Base-by-base conservation (phyloP, 805 yeast species). In the Candida nemodendra region DNA sequence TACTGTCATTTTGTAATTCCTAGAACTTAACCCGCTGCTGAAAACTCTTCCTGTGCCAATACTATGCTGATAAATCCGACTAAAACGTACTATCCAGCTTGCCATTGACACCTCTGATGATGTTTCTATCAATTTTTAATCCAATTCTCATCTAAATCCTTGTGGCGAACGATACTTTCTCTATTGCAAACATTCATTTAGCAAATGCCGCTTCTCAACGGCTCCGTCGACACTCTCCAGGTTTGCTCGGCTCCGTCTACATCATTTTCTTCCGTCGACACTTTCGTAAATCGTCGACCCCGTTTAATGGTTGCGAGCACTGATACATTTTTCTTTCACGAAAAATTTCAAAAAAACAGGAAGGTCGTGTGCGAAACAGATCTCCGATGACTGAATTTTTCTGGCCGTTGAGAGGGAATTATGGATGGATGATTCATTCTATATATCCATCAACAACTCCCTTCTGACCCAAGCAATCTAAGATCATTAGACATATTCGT, bases 1-100 rank as follows among this genome's bases (percentile, higher is more conserved):
- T 27, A 47, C 41, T 15, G 59, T 44, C 59, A 54, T 50, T 21
- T 38, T 51, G 26, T 26, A 16, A 22, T 16, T 29, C 19, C 15
- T 8, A 8, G n/a, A 26, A 9, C 16, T 26, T 14, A 9, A 26
- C 11, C 12, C 12, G 25, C 25, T 8, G 29, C 8, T 26, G 16
- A n/a, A 14, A 26, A 26, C 29, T 7, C 8, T 14, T 13, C 9
- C n/a, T n/a, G n/a, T n/a, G 29, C 29, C 8, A 26, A 8, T 26
- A 8, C 16, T 14, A 26, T 8, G 7, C 29, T n/a, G 16, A 18
- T 19, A 27, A 26, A 27, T 21, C 24, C 11, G 24, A 21, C 11
- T 7, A n/a, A n/a, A n/a, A n/a, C n/a, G n/a, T n/a, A n/a, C n/a
- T n/a, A n/a, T n/a, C n/a, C n/a, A n/a, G n/a, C n/a, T n/a, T n/a